Conservation (phyloP, 495 filamentous ascomycete genomes). For the Tricharina praecox region DNA sequence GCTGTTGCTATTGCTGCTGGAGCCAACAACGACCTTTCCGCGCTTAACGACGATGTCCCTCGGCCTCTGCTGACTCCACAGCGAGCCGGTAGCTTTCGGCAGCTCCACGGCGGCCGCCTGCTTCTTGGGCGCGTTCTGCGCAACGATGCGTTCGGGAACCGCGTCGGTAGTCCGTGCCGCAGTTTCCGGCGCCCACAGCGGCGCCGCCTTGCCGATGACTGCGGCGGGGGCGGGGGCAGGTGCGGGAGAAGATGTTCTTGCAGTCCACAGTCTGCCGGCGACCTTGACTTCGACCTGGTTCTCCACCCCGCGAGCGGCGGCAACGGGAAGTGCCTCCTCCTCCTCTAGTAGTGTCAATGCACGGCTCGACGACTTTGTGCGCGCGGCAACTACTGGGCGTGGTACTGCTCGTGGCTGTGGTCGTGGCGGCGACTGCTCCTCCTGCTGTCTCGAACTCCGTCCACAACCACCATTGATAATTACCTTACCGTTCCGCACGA, state of each 20-base stretch:
- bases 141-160: slow-evolving; percentile 9
- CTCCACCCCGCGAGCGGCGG: too few relatives aligned
- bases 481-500: too few relatives aligned
- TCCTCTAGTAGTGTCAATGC: too few relatives aligned
- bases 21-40: not conserved
- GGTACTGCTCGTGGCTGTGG: too few relatives aligned
- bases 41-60: not conserved
- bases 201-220: not conserved
- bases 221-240: not conserved
- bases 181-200: slow-evolving; percentile 18
- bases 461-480: too few relatives aligned
- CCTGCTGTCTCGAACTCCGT: too few relatives aligned
- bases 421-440: too few relatives aligned
- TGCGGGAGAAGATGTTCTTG: not conserved
- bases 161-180: slow-evolving; percentile 20
- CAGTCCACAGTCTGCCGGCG: slow-evolving; percentile 4
- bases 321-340: too few relatives aligned
- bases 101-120: not conserved
- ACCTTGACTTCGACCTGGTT: slow-evolving; percentile 2
- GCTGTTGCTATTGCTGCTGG: too few relatives aligned
- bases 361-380: too few relatives aligned
- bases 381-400: too few relatives aligned
- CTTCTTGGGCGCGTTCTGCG: not conserved
- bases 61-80: not conserved
- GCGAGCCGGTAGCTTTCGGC: not conserved